Evolutionary conservation across 176 grass and related monocot species (phyloP), one percentile per base, ranked within the genome.

Genomic region (Secale cereale): DNA sequence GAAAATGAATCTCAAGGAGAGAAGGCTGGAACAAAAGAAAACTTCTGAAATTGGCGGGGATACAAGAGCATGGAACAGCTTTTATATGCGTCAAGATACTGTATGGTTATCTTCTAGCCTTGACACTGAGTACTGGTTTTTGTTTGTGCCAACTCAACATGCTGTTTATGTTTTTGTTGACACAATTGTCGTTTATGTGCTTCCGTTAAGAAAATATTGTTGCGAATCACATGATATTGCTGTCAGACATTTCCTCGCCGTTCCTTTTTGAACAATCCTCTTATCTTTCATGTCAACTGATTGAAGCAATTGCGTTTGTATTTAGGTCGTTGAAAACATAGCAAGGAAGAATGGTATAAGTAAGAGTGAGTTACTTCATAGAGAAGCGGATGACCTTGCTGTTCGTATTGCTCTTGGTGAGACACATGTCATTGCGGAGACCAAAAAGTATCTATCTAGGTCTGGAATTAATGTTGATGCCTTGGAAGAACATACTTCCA

Each of bases 311-410:
- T 83, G 31, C 16, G 45, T 74, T 74, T 37, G 45, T 64, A 28
- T n/a, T 77, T 88, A 98, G 95, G 89, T 98, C 15, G 89, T 90
- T 81, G 96, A 98, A 82, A 90, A 98, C 66, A 94, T 98, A 83
- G 91, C 96, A 75, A 93, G 96, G 83, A 98, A 95, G 79, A 91
- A 92, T 59, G 96, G 96, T 30, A 95, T 98, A 80, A 90, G 74
- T 74, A 95, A 98, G 56, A 87, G 87, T 76, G 96, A 98, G 35
- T 84, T 98, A 65, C 91, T 98, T 32, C 91, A 95, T 86, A 87
- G 91, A 68, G 96, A 98, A 85, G 96, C 96, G 6, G 91, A 95
- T 86, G 91, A 92, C 61, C 93, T 94, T 86, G 91, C 91, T 76
- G 89, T 95, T 82, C 89, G 86, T 33, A 89, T 94, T 77, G 93